These are phyloP conservation scores for Phytophthora citrophthora DNA, from an alignment of 352 stramenopile genomes.

Conservation along the genomic window DNA sequence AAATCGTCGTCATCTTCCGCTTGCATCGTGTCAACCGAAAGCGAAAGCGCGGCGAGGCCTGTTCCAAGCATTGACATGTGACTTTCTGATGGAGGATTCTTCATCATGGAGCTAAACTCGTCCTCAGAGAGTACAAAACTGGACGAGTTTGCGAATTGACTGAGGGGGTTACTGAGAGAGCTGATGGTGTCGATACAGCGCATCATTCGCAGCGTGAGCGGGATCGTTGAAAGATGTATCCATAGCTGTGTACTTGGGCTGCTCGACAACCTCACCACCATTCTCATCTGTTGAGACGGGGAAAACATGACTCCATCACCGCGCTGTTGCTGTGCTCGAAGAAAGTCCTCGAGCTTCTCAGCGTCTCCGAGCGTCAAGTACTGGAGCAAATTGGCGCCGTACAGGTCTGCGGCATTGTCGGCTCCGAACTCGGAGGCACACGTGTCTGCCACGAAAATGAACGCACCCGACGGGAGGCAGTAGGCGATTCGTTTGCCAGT, in stretches of 20 bases:
- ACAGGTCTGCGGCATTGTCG: slow-evolving; percentile 48
- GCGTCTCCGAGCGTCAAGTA: slow-evolving; percentile 63
- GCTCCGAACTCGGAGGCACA: slow-evolving; percentile 49
- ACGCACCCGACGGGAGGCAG: slow-evolving; percentile 76
- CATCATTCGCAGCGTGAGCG: slow-evolving; percentile 75
- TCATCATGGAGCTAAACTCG: slow-evolving; percentile 53
- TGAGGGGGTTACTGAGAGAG: slow-evolving; percentile 41
- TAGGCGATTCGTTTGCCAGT: slow-evolving; percentile 61
- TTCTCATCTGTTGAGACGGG: slow-evolving; percentile 38
- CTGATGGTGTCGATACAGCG: slow-evolving; percentile 83
- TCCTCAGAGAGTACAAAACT: slow-evolving; percentile 78
- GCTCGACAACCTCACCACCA: slow-evolving; percentile 51
- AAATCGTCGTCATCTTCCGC: slow-evolving; percentile 35
- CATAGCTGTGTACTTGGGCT: slow-evolving; percentile 43
- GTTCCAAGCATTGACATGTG: slow-evolving; percentile 11
- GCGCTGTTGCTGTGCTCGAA: slow-evolving; percentile 31
- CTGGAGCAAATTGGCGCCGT: slow-evolving; percentile 65
- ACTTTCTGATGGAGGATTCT: slow-evolving; percentile 11
- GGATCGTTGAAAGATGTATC: slow-evolving; percentile 63
- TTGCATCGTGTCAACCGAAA: slow-evolving; percentile 4
- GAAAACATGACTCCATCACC: slow-evolving; percentile 16
- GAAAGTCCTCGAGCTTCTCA: slow-evolving; percentile 70
- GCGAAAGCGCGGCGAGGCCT: slow-evolving; percentile 6
- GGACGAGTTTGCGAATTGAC: slow-evolving; percentile 71
- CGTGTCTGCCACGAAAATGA: slow-evolving; percentile 69